A percentile compares a stretch with the other conserved stretches of the same genome.
These are phyloP conservation scores for Acidiella bohemica DNA, from an alignment of 495 filamentous ascomycete species.

Conservation along the genomic window DNA sequence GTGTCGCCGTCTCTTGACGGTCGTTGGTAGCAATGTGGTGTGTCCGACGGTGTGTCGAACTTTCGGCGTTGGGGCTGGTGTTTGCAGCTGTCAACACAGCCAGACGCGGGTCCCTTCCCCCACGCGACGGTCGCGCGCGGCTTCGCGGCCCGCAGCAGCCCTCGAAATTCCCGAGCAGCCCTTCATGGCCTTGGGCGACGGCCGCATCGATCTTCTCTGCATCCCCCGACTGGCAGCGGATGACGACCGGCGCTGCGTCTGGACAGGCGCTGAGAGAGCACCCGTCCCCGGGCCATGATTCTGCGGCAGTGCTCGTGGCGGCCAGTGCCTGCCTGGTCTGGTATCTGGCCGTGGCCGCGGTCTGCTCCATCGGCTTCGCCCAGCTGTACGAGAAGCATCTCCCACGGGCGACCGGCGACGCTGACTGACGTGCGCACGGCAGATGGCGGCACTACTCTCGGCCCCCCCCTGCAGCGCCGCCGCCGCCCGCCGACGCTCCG, in stretches of 20 bases:
- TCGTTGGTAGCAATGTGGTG: neutral
- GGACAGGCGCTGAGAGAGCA: slow-evolving; percentile 3
- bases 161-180: no score
- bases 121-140: no score
- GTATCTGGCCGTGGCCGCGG: slow-evolving; percentile 41
- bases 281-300: no score
- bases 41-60: no score
- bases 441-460: slow-evolving; percentile 32
- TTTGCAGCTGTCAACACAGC: neutral
- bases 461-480: slow-evolving; percentile 11
- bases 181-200: no score
- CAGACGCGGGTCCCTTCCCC: no score
- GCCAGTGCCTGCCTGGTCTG: slow-evolving; percentile 40
- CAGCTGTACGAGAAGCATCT: slow-evolving; percentile 40
- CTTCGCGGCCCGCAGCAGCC: neutral
- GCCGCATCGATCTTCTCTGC: no score
- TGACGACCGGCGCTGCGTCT: neutral
- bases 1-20: no score
- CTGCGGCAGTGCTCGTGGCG: slow-evolving; percentile 8
- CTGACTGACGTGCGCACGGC: neutral
- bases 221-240: no score
- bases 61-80: no score
- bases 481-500: slow-evolving; percentile 34
- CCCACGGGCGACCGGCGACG: neutral
- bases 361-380: slow-evolving; percentile 45